phyloP scores from a whole-genome alignment of 2,329 filamentous ascomycete genomes.

The Penicillium sclerotiorum region DNA sequence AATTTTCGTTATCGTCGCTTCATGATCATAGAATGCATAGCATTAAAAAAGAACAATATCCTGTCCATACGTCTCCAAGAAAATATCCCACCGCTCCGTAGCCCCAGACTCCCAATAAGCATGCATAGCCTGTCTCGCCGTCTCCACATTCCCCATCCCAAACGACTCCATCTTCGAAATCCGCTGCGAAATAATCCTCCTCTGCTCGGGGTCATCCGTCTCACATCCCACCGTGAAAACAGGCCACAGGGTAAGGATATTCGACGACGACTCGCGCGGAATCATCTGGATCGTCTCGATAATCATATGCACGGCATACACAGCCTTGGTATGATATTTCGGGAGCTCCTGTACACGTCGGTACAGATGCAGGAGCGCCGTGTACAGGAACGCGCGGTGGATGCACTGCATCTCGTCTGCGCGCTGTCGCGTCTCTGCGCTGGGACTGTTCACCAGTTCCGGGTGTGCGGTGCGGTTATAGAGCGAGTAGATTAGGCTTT shows the following conservation, averaged over 20 bases:
- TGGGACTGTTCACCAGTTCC: not conserved
- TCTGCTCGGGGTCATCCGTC: conserved; percentile 5
- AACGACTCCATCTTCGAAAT: conserved; percentile 6
- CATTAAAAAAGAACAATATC: conserved; percentile 8
- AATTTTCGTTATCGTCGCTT: too few species aligned
- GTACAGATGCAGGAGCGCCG: conserved; percentile 6
- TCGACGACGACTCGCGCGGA: conserved; percentile 2
- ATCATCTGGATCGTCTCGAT: conserved; percentile 9
- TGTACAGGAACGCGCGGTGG: conserved; percentile 6
- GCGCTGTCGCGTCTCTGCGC: conserved; percentile 1
- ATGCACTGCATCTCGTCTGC: conserved; percentile 9
- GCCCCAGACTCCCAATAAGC: conserved; percentile 9
- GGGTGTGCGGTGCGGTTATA: conserved; percentile 9
- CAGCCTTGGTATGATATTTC: conserved; percentile 8
- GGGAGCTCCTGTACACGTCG: conserved; percentile 7
- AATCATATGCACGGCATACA: conserved; percentile 8
- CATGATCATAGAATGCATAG: too few species aligned
- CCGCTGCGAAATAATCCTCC: conserved; percentile 2
- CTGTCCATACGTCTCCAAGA: conserved; percentile 4
- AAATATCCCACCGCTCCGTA: conserved; percentile 11
- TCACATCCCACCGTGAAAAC: conserved; percentile 10
- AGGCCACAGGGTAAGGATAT: conserved; percentile 9
- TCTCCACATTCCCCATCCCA: conserved; percentile 10
- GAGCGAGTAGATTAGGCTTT: conserved; percentile 7
- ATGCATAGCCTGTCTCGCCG: conserved; percentile 7